Evolutionary conservation across 257 asterid genomes (phyloP), one percentile per base, ranked within the genome.

Genomic region (Forsythia suspensa): DNA sequence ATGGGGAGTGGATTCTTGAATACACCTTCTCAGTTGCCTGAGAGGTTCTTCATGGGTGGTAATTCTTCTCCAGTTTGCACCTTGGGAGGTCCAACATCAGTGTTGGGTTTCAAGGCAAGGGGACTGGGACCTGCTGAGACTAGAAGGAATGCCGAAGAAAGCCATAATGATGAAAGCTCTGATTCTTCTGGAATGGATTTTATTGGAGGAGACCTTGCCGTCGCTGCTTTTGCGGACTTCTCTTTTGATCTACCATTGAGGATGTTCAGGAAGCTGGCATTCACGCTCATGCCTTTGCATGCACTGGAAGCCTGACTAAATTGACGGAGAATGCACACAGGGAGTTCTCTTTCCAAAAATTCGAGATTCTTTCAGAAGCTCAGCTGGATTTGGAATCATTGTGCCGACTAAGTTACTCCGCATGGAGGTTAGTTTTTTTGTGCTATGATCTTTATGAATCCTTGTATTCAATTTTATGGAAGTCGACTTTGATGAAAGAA

Each of bases 171-270:
- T 71, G 94, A 76, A 75, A 73, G 78, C 76, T 82, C 82, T 37
- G 92, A 83, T 78, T 80, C 84, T 81, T 78, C 88, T 75, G 93
- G 86, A 72, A 34, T 89, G 63, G 98, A 96, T 85, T 87, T 87
- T 76, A 81, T 92, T 71, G 98, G 99, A n/a, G 99, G 98, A 74
- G 98, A 96, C 81, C 92, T 96, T 84, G 97, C 97, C 6, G 85
- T 94, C 65, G 84, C 97, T 71, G 97, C 91, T 80, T 96, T 96
- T 88, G 97, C 92, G 18, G 98, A 96, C 79, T 81, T 96, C 37
- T 96, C 98, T 29, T 92, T 96, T 84, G 98, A 94, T 87, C 87
- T 96, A 70, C 98, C 99, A 12, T 72, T 96, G 90, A 90, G 81
- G 89, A 87, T 91, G 78, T 79, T 94, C 8, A 87, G 94, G 92